phyloP scores from a whole-genome alignment of 805 yeast species.

The Candida andamanensis region DNA sequence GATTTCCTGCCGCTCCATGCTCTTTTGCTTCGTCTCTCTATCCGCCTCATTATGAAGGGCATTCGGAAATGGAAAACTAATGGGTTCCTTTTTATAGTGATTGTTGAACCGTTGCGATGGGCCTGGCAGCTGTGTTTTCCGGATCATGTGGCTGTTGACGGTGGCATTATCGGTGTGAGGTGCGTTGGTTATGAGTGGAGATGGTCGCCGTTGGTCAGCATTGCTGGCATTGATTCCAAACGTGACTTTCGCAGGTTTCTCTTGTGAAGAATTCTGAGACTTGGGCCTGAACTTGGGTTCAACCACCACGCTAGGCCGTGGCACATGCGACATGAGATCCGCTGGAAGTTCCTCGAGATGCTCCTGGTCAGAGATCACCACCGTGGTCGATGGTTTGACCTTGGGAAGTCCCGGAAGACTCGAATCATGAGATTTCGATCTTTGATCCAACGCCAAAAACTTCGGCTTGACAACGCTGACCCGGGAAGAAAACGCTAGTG shows the following conservation, averaged over 20 bases:
- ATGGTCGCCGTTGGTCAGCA: slow-evolving; percentile 17
- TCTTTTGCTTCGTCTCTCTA: slow-evolving; percentile 21
- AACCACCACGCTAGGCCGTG: slow-evolving; percentile 20
- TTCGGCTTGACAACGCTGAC: slow-evolving; percentile 33
- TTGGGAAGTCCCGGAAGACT: slow-evolving; percentile 23
- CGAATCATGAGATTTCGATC: slow-evolving; percentile 42
- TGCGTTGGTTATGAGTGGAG: slow-evolving; percentile 30
- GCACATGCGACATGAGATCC: slow-evolving; percentile 28
- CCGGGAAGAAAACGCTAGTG: slow-evolving; percentile 41
- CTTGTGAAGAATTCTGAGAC: slow-evolving; percentile 8
- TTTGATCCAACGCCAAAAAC: slow-evolving; percentile 23
- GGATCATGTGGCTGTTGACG: slow-evolving; percentile 6
- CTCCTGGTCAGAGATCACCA: slow-evolving; percentile 23
- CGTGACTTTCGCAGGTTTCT: not conserved
- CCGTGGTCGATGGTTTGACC: slow-evolving; percentile 21
- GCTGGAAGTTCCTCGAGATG: slow-evolving; percentile 41
- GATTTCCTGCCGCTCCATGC: slow-evolving; percentile 14
- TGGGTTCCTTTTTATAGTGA: slow-evolving; percentile 46
- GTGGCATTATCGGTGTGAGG: slow-evolving; percentile 23
- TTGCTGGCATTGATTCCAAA: not conserved
- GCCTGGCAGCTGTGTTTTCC: too few relatives aligned
- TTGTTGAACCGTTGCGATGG: slow-evolving; percentile 25
- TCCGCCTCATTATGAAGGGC: slow-evolving; percentile 35
- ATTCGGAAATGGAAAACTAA: slow-evolving; percentile 34
- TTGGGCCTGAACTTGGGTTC: slow-evolving; percentile 12